Base-by-base conservation (phyloP, 2,329 filamentous ascomycete species). In the Diaporthe ilicicola region DNA sequence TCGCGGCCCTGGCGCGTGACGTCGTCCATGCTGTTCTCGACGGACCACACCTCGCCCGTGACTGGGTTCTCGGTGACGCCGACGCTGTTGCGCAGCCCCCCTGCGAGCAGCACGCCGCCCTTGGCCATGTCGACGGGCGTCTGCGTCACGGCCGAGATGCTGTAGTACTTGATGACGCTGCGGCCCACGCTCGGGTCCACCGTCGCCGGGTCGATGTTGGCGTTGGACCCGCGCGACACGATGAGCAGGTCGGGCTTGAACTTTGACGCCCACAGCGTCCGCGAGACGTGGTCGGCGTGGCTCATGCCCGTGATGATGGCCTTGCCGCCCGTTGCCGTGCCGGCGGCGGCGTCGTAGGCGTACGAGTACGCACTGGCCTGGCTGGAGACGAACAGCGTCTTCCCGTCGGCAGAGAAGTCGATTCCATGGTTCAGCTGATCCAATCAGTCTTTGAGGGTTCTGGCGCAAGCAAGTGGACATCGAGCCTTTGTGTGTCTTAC, bases 31-130 rank as follows among this genome's bases (percentile, higher is more conserved):
- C 88, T 91, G 79, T 94, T 94, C 79, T 94, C 92, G 9, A 94
- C 90, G 22, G 82, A 84, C 81, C 85, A 89, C 71, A 90, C 83
- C 22, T 83, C 85, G 24, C 87, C 87, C 0, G 82, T 82, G 5
- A 76, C 70, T 1, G 85, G 86, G 67, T 93, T 85, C 78, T 92
- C 91, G n/a, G 83, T 90, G 4, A 94, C 81, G 12, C 92, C 92
- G 5, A 93, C 91, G 1, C 90, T 90, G 78, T 94, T 94, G 46
- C 91, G 86, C 66, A 94, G 83, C 13, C 92, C 92, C 91, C 91
- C 94, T 19, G 91, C 88, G 2, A 89, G 79, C 0, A 87, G 75
- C 15, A 78, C 74, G 3, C 87, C 87, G 17, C 88, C 74, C 79
- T 81, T 74, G 44, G 85, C 83, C 56, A 84, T 89, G 72, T 88